Conservation (phyloP, 192 early-diverging fungal genomes). For the Podila horticola region DNA sequence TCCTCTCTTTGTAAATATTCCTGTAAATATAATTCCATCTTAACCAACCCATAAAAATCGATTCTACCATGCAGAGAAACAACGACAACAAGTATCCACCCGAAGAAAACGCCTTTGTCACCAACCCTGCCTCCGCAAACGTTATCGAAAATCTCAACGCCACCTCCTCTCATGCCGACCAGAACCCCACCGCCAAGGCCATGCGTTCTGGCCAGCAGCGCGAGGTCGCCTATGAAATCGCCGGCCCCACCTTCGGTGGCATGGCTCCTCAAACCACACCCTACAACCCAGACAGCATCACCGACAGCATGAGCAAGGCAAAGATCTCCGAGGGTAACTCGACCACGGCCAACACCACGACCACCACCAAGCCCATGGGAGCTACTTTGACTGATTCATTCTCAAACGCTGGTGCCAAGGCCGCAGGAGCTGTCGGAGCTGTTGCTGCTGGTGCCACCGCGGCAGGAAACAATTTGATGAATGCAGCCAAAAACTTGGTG, state of each 20-base stretch:
- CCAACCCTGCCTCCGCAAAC: not conserved
- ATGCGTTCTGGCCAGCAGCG: conserved; percentile 10
- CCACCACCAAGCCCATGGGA: not conserved
- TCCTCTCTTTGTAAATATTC: conserved; percentile 23
- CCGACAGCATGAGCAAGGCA: not conserved
- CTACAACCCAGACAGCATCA: conserved; percentile 6
- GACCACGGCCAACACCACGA: not conserved
- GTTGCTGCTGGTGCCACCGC: not conserved
- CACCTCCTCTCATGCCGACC: conserved; percentile 1
- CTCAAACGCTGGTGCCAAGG: not conserved
- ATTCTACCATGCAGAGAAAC: conserved; percentile 15
- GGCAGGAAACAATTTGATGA: not conserved
- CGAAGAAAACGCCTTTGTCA: not conserved
- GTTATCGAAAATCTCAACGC: not conserved
- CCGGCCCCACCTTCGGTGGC: conserved; percentile 26
- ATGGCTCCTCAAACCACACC: not conserved
- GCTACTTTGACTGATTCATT: not conserved
- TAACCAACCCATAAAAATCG: not conserved
- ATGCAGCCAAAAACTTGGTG: not conserved
- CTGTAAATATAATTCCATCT: conserved; percentile 15
- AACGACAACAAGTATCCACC: conserved; percentile 3
- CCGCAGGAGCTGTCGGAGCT: not conserved
- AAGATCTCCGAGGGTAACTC: not conserved
- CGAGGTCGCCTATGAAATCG: conserved; percentile 6
- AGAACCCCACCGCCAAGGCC: conserved; percentile 2